A percentile compares a stretch with the other conserved stretches of the same genome.
Evolutionary conservation across 768 basidiomycete genomes (phyloP).

Genomic region (Lentinula detonsa): DNA sequence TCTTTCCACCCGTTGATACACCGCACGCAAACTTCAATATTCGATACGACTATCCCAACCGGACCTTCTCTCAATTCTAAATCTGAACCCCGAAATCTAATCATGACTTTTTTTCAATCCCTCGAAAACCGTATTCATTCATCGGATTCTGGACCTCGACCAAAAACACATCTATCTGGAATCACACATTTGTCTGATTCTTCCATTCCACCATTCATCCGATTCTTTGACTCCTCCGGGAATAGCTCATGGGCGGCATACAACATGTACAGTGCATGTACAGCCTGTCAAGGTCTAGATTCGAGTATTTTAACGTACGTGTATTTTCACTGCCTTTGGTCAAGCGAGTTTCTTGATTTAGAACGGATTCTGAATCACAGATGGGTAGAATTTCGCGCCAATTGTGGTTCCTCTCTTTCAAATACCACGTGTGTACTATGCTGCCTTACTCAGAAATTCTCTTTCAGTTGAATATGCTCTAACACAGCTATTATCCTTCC

Average conservation of each 20-base stretch:
- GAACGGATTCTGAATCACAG: slow-evolving; percentile 8
- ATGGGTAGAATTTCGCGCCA: slow-evolving; percentile 15
- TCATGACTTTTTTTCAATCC: background rate
- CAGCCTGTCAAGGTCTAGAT: slow-evolving; percentile 36
- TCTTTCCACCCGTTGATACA: too few species aligned
- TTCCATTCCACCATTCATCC: background rate
- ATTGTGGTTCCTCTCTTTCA: slow-evolving; percentile 6
- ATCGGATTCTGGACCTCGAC: background rate
- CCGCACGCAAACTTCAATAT: too few species aligned
- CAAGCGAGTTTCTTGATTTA: background rate
- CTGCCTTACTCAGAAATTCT: background rate
- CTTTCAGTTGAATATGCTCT: background rate
- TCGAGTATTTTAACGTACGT: slow-evolving; percentile 24
- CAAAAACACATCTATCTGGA: background rate
- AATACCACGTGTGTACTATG: background rate
- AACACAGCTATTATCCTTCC: slow-evolving; percentile 33
- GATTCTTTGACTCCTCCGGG: background rate
- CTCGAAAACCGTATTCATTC: background rate
- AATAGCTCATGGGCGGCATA: slow-evolving; percentile 52
- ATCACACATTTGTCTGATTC: background rate
- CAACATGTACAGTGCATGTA: slow-evolving; percentile 48
- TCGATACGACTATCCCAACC: too few species aligned
- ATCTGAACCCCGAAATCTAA: too few species aligned
- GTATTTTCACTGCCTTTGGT: background rate
- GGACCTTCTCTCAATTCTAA: too few species aligned